phyloP scores from a whole-genome alignment of 257 asterid genomes.

The Ballota nigra region DNA sequence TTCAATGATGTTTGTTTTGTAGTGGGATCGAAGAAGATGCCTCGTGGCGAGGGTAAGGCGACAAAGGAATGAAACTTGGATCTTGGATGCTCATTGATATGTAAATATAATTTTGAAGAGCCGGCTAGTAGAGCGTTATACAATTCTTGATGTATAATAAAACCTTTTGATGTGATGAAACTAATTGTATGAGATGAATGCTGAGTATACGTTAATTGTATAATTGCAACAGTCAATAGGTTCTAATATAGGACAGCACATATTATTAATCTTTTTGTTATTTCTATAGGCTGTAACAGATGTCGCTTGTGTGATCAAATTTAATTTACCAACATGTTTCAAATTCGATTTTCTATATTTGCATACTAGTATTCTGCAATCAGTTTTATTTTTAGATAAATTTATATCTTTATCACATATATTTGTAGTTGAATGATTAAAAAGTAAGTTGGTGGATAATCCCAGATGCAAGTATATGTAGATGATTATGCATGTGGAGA shows the following conservation, averaged over 20 bases:
- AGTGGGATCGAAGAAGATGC: slow-evolving; percentile 76
- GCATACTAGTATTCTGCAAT: too few relatives aligned
- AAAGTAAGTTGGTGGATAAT: too few relatives aligned
- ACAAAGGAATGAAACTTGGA: slow-evolving; percentile 39
- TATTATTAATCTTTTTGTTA: neutral
- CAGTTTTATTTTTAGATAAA: too few relatives aligned
- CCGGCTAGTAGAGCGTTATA: neutral
- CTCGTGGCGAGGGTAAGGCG: slow-evolving; percentile 86
- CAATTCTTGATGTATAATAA: neutral
- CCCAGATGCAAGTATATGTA: too few relatives aligned
- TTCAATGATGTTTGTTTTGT: neutral
- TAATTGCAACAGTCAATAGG: neutral
- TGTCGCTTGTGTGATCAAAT: too few relatives aligned
- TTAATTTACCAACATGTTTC: neutral
- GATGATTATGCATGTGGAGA: too few relatives aligned
- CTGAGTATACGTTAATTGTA: neutral
- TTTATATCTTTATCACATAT: too few relatives aligned
- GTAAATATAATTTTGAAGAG: slow-evolving; percentile 18
- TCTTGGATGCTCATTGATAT: neutral
- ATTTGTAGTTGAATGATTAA: too few relatives aligned
- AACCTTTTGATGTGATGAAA: neutral
- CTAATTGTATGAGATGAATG: neutral
- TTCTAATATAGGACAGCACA: neutral
- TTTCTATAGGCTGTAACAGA: too few relatives aligned
- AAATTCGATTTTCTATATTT: too few relatives aligned